Percentiles rank a stretch among this genome's conserved stretches.
phyloP scores from a whole-genome alignment of 2,329 filamentous ascomycete genomes.

The Colletotrichum spaethianum region DNA sequence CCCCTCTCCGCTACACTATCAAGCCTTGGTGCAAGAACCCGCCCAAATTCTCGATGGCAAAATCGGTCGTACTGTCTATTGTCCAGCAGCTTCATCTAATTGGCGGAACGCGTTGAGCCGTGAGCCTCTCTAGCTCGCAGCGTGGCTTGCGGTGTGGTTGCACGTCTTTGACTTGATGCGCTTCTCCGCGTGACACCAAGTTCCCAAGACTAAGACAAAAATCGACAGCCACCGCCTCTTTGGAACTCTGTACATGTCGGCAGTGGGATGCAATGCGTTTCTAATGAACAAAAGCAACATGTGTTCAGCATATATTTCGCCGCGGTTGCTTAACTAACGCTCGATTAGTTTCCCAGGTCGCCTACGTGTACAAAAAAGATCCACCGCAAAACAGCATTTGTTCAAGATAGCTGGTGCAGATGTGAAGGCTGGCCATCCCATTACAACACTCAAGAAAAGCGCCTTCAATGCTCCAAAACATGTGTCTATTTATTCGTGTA shows the following conservation, averaged over 20 bases:
- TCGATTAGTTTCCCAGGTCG: conserved; percentile 6
- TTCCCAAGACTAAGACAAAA: too few species aligned
- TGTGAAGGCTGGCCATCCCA: neutral
- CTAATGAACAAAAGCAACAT: neutral
- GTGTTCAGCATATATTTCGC: neutral
- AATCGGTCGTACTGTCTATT: neutral
- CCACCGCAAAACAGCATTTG: neutral
- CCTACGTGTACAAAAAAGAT: neutral
- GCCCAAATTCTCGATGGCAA: neutral
- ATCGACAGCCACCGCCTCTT: neutral
- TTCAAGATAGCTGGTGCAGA: neutral
- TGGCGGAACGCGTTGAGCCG: conserved; percentile 11
- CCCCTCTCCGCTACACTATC: conserved; percentile 5
- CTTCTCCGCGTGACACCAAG: neutral
- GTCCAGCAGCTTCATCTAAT: neutral
- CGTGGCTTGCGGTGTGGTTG: neutral
- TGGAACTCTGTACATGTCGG: neutral
- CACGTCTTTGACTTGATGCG: neutral
- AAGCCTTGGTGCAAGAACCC: neutral
- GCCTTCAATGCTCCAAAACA: neutral
- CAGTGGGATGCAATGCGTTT: neutral
- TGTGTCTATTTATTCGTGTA: neutral
- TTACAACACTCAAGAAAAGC: neutral
- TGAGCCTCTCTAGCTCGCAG: neutral
- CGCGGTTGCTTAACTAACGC: conserved; percentile 8